Evolutionary conservation across 2,329 filamentous ascomycete species (phyloP).

Genomic region (Cryoendolithus antarcticus): DNA sequence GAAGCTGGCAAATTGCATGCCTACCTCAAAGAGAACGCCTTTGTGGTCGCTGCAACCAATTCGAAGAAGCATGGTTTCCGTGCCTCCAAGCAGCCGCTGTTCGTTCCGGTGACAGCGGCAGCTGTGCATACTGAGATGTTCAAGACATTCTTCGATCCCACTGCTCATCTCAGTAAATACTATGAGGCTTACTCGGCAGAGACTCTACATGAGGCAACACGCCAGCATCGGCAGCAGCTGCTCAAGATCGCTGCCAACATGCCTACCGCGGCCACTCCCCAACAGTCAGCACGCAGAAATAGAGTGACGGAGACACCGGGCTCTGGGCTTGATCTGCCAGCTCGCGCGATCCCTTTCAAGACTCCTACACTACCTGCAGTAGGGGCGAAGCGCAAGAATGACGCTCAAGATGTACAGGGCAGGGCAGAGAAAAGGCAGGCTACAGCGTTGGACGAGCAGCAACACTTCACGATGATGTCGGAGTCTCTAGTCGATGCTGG

Average conservation of each 20-base stretch:
- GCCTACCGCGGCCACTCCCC: not conserved
- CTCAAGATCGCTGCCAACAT: not conserved
- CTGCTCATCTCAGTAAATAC: slow-evolving; percentile 8
- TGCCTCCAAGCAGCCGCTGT: slow-evolving; percentile 9
- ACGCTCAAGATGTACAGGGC: not conserved
- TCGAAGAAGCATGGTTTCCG: slow-evolving; percentile 11
- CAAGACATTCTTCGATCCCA: slow-evolving; percentile 16
- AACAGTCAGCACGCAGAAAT: not conserved
- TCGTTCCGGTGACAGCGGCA: slow-evolving; percentile 11
- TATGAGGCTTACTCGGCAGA: not conserved
- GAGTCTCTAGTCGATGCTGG: slow-evolving; percentile 1
- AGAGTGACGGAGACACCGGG: not conserved
- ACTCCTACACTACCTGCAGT: not conserved
- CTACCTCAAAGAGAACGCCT: slow-evolving; percentile 11
- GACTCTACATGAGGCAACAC: not conserved
- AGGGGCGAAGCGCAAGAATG: not conserved
- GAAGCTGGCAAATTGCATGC: slow-evolving; percentile 8
- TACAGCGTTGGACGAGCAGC: not conserved
- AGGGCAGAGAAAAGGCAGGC: not conserved
- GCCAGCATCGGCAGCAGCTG: not conserved
- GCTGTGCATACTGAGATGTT: slow-evolving; percentile 14
- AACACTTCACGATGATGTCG: slow-evolving; percentile 1
- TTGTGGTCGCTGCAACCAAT: slow-evolving; percentile 9
- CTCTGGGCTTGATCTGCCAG: too few relatives aligned
- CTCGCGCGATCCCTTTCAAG: too few relatives aligned